phyloP scores from a whole-genome alignment of 2,329 filamentous ascomycete species.

The Beauveria scarabaeidicola region DNA sequence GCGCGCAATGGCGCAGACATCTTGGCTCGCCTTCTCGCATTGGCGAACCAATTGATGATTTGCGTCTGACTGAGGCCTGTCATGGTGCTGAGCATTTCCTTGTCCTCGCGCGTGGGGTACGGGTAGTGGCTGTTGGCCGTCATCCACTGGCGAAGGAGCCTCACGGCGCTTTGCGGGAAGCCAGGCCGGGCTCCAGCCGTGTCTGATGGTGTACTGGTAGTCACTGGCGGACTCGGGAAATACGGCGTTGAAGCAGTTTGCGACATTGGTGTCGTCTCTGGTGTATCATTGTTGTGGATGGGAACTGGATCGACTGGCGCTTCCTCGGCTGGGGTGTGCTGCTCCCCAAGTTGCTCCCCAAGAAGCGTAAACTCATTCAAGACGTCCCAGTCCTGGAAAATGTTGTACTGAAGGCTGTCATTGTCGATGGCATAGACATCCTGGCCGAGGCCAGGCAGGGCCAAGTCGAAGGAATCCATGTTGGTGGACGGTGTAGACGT shows the following conservation, averaged over 20 bases:
- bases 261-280: background rate
- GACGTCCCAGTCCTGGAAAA: conserved; percentile 8
- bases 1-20: conserved; percentile 53
- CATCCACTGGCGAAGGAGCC: conserved; percentile 73
- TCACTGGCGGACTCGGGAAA: background rate
- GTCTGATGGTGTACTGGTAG: background rate
- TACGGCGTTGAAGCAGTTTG: background rate
- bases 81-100: conserved; percentile 60
- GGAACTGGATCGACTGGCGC: background rate
- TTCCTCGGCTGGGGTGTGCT: background rate
- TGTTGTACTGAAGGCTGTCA: background rate
- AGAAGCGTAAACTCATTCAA: conserved; percentile 6
- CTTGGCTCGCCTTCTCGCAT: conserved; percentile 72
- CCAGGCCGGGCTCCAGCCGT: conserved; percentile 3
- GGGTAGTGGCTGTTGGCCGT: conserved; percentile 65
- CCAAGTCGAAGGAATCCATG: conserved; percentile 6
- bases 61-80: conserved; percentile 72
- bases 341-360: background rate
- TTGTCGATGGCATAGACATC: background rate
- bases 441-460: conserved; percentile 1
- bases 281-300: background rate
- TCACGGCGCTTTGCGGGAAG: conserved; percentile 64
- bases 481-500: background rate
- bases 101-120: conserved; percentile 76
- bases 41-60: conserved; percentile 83